Evolutionary conservation across 2,329 filamentous ascomycete genomes (phyloP).

Genomic region (Epichloe amarillans): DNA sequence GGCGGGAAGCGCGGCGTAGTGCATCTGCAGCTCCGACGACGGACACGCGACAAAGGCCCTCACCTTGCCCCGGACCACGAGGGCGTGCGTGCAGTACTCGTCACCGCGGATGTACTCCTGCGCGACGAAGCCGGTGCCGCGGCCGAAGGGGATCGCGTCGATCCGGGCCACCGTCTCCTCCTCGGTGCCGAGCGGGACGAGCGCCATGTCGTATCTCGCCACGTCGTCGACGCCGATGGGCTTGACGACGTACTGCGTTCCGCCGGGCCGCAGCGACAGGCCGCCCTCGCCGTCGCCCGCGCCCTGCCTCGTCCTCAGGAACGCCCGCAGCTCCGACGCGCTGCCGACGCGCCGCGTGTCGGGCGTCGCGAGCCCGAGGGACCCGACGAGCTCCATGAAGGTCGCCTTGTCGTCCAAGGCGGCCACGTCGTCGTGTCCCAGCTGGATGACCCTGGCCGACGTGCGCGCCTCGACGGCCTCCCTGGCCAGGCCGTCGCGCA

Average conservation of each 20-base stretch:
- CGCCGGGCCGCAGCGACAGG: conserved; percentile 11
- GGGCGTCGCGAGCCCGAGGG: conserved; percentile 40
- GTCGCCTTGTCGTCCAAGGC: conserved; percentile 50
- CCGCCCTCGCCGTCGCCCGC: not conserved
- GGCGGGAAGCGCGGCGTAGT: conserved; percentile 46
- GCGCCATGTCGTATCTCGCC: conserved; percentile 46
- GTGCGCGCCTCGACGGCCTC: conserved; percentile 45
- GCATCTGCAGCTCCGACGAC: conserved; percentile 49
- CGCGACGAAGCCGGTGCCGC: conserved; percentile 42
- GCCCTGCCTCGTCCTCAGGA: conserved; percentile 26
- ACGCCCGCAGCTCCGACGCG: conserved; percentile 34
- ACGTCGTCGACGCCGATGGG: conserved; percentile 48
- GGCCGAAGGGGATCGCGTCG: conserved; percentile 25
- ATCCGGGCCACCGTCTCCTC: conserved; percentile 44
- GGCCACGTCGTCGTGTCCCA: conserved; percentile 40
- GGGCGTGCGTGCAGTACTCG: conserved; percentile 60
- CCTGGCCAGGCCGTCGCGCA: conserved; percentile 54
- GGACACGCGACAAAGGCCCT: conserved; percentile 55
- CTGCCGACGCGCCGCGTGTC: conserved; percentile 40
- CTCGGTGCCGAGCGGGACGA: conserved; percentile 43
- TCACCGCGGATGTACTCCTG: conserved; percentile 50
- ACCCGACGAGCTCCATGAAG: conserved; percentile 46
- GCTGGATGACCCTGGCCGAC: conserved; percentile 49
- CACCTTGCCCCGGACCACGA: conserved; percentile 52
- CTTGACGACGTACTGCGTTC: conserved; percentile 50